A percentile compares a stretch with the other conserved stretches of the same genome.
These are phyloP conservation scores for Rhodotorula mucilaginosa DNA, from an alignment of 1,284 basidiomycete species.

Conservation along the genomic window DNA sequence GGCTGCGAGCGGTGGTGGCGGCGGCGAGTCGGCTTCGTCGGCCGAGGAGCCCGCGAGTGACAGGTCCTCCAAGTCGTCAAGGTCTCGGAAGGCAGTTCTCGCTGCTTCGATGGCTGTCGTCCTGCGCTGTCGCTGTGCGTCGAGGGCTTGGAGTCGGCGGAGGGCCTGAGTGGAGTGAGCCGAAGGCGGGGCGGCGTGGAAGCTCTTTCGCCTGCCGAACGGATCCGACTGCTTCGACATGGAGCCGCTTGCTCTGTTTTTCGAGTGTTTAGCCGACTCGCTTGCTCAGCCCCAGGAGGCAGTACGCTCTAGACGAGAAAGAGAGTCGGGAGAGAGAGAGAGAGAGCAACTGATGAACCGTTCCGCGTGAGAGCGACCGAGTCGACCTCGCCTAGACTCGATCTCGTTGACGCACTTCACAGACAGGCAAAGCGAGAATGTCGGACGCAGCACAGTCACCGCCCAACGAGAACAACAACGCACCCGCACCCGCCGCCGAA, in stretches of 20 bases:
- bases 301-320: too few relatives aligned
- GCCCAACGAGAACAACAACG: not conserved
- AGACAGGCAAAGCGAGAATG: not conserved
- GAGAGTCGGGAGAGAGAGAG: not conserved
- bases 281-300: too few relatives aligned
- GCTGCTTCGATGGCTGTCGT: conserved; percentile 33
- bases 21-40: conserved; percentile 6
- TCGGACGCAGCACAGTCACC: not conserved
- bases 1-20: not conserved
- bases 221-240: not conserved
- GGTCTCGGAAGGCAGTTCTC: conserved; percentile 11
- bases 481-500: not conserved
- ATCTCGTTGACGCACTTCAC: not conserved
- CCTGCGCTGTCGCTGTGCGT: conserved; percentile 11
- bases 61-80: conserved; percentile 32
- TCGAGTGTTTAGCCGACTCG: too few relatives aligned
- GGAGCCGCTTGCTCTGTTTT: not conserved
- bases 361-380: too few relatives aligned
- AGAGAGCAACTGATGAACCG: not conserved
- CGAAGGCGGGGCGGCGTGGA: conserved; percentile 1
- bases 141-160: conserved; percentile 3
- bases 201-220: not conserved
- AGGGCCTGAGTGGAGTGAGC: conserved; percentile 1
- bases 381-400: too few relatives aligned
- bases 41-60: conserved; percentile 2